Conservation (phyloP, 345 rosid genomes). For the Brassica carinata region DNA sequence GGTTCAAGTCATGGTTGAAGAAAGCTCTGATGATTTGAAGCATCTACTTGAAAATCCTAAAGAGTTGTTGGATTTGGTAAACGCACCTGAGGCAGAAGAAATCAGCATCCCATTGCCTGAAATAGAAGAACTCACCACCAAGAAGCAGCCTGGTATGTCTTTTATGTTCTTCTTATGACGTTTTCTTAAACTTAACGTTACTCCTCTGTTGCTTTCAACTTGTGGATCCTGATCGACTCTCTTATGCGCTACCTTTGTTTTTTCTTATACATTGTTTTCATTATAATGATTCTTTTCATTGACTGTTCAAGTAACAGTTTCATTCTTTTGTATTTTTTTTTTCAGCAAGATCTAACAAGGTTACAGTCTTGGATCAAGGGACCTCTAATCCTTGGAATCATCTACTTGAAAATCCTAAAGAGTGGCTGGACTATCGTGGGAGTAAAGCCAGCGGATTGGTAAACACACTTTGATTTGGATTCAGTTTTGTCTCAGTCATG, state of each 20-base stretch:
- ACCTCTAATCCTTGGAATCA: slow-evolving; percentile 50
- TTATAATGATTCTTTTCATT: neutral
- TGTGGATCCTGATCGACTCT: slow-evolving; percentile 4
- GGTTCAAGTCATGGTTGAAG: slow-evolving; percentile 23
- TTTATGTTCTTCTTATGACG: neutral
- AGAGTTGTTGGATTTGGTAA: slow-evolving; percentile 59
- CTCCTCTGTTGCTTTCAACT: slow-evolving; percentile 9
- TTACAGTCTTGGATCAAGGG: slow-evolving; percentile 27
- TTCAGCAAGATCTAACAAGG: slow-evolving; percentile 25
- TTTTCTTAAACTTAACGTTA: neutral
- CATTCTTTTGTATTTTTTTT: neutral
- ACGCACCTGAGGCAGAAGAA: slow-evolving; percentile 1
- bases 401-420: slow-evolving; percentile 62
- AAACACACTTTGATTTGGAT: slow-evolving; percentile 20
- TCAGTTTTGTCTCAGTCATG: slow-evolving; percentile 1
- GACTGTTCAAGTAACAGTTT: neutral
- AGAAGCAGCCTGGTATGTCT: slow-evolving; percentile 22
- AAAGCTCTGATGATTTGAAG: slow-evolving; percentile 46
- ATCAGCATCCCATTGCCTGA: neutral
- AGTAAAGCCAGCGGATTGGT: slow-evolving; percentile 61
- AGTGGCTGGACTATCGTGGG: slow-evolving; percentile 69
- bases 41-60: slow-evolving; percentile 60
- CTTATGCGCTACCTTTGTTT: neutral
- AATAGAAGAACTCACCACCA: slow-evolving; percentile 1
- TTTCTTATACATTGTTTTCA: neutral